These are phyloP conservation scores for Coniochaeta sp. DNA, from an alignment of 2,329 filamentous ascomycete genomes.

Conservation along the genomic window DNA sequence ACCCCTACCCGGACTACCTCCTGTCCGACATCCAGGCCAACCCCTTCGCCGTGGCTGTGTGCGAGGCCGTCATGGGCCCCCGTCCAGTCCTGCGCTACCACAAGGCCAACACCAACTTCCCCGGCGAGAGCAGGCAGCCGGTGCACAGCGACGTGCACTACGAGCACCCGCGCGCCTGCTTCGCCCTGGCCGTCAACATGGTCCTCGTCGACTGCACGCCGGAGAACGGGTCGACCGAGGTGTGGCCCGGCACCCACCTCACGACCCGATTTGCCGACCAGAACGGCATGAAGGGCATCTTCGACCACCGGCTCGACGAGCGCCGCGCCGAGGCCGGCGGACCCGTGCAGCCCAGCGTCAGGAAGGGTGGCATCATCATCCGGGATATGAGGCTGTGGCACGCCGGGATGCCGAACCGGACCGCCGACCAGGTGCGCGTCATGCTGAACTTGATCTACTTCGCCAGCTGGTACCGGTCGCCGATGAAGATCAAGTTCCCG, in stretches of 20 bases:
- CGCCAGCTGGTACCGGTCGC: constrained; percentile 42
- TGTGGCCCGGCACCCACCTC: constrained; percentile 51
- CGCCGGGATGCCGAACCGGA: constrained; percentile 53
- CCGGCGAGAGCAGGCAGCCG: constrained; percentile 28
- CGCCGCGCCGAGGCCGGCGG: constrained; percentile 28
- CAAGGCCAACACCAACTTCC: constrained; percentile 10
- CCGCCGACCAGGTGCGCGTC: constrained; percentile 36
- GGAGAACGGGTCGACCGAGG: constrained; percentile 48
- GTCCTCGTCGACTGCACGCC: constrained; percentile 41
- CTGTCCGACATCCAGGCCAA: constrained; percentile 6
- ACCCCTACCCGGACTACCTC: constrained; percentile 6
- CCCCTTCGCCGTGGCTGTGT: constrained; percentile 6
- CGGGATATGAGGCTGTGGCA: constrained; percentile 58
- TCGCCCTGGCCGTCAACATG: constrained; percentile 48
- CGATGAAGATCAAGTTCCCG: constrained; percentile 3
- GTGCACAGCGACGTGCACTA: constrained; percentile 56
- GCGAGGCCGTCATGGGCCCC: constrained; percentile 6
- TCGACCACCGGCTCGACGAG: constrained; percentile 40
- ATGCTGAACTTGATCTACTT: constrained; percentile 58
- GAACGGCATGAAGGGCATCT: constrained; percentile 27
- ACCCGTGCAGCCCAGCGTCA: constrained; percentile 37
- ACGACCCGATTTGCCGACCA: constrained; percentile 25
- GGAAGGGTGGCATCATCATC: constrained; percentile 48
- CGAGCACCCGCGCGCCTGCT: constrained; percentile 43
- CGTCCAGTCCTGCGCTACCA: constrained; percentile 10